Evolutionary conservation across 257 asterid genomes (phyloP), one percentile per base, ranked within the genome.

Genomic region (Solanum bulbocastanum): DNA sequence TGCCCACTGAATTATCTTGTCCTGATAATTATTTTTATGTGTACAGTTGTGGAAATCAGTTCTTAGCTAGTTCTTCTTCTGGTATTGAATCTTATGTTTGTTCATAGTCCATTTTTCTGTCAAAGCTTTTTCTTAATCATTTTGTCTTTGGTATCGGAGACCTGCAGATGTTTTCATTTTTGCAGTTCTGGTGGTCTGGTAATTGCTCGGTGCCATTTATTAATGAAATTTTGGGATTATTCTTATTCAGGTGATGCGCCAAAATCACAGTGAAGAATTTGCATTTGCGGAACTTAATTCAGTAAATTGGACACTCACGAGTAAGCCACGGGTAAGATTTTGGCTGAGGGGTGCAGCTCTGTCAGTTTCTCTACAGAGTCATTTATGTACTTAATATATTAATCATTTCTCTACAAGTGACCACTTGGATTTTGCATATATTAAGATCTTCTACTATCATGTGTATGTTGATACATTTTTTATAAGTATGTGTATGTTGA

Each of bases 191-290:
- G 27, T 81, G 42, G 27, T 87, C 79, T 40, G 9, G 33, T 42
- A 44, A 40, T 68, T 82, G 66, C 56, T 85, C 42, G 44, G 73
- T 85, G 82, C 71, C 44, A 40, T 81, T 56, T 58, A 33, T 46
- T 73, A 30, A 23, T 82, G 79, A 46, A 65, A 14, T 37, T 89
- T 81, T 81, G 83, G 52, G 74, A 86, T 16, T 58, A 58, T 58
- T 58, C 35, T 40, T 88, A 83, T 91, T 86, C 90, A 97, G 99
- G 95, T 97, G 40, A 91, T 96, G 98, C 97, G 92, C 87, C 76
- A 94, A 37, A 94, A 92, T 87, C 98, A 97, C 33, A 98, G 95
- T 49, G 94, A 88, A 27, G 96, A 92, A 87, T 91, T 92, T 89
- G 87, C 92, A 74, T 92, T 88, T 83, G 60, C 88, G 5, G 98